Evolutionary conservation across 768 basidiomycete genomes (phyloP).

Genomic region (Pleurotus djamor): DNA sequence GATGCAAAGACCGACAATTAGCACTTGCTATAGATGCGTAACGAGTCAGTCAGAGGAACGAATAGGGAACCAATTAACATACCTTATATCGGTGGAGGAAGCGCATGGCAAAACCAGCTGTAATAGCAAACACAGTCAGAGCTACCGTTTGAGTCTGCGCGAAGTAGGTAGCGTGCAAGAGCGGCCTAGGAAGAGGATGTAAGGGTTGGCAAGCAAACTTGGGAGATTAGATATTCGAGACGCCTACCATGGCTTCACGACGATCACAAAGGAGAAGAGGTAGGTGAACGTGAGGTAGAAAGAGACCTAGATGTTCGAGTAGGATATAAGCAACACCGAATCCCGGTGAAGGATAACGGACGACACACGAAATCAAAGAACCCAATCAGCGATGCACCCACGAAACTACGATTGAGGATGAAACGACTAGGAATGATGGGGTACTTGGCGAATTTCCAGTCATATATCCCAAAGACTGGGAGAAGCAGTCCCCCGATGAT

Average conservation of each 20-base stretch:
- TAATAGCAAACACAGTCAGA: slow-evolving; percentile 62
- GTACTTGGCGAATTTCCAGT: slow-evolving; percentile 45
- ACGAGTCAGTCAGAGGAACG: neutral
- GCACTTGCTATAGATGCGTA: slow-evolving; percentile 28
- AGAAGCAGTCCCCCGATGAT: slow-evolving; percentile 42
- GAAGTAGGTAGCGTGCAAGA: slow-evolving; percentile 62
- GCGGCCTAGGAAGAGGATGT: slow-evolving; percentile 37
- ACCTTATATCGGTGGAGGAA: slow-evolving; percentile 57
- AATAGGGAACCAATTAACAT: neutral
- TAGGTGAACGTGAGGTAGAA: slow-evolving; percentile 74
- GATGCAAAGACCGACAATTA: slow-evolving; percentile 56
- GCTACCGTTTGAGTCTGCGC: slow-evolving; percentile 55
- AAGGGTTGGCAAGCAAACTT: neutral
- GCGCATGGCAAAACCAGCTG: slow-evolving; percentile 55
- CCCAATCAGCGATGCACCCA: slow-evolving; percentile 58
- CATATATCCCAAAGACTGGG: slow-evolving; percentile 42
- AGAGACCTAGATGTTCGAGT: slow-evolving; percentile 36
- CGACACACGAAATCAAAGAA: slow-evolving; percentile 58
- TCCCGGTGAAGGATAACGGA: neutral
- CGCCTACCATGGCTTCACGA: slow-evolving; percentile 46
- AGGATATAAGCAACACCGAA: slow-evolving; percentile 3
- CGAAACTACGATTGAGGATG: slow-evolving; percentile 53
- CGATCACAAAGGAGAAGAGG: slow-evolving; percentile 64
- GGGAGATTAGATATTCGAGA: neutral
- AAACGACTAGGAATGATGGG: slow-evolving; percentile 66